A percentile compares a stretch with the other conserved stretches of the same genome.
Evolutionary conservation across 768 basidiomycete species (phyloP).

Genomic region (Xerocomellus dryophilus): DNA sequence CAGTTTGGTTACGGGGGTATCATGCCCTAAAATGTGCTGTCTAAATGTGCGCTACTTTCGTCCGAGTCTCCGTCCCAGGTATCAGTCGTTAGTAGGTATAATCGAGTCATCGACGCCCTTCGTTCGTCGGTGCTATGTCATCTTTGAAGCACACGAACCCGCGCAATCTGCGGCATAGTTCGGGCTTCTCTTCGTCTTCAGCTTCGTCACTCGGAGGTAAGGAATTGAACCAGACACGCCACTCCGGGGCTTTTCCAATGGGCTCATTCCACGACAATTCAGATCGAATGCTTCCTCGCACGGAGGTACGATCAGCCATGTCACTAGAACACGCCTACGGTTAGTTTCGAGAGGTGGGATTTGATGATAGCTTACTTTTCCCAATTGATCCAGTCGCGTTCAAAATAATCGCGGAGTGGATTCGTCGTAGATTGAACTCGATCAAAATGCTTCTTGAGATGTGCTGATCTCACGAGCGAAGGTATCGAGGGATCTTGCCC

Average conservation of each 20-base stretch:
- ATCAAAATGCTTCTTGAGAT: constrained; percentile 23
- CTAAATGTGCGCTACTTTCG: constrained; percentile 17
- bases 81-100: constrained; percentile 18
- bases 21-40: constrained; percentile 18
- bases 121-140: constrained; percentile 3
- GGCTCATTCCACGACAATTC: constrained; percentile 54
- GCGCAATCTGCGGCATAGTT: constrained; percentile 42
- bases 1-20: constrained; percentile 26
- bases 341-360: constrained; percentile 5
- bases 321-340: constrained; percentile 44
- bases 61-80: constrained; percentile 14
- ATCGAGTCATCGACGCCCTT: constrained; percentile 7
- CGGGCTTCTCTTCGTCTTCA: constrained; percentile 26
- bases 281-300: constrained; percentile 48
- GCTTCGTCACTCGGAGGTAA: constrained; percentile 15
- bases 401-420: constrained; percentile 57
- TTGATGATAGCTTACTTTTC: constrained; percentile 47
- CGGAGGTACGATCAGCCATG: constrained; percentile 68
- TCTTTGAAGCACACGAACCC: constrained; percentile 54
- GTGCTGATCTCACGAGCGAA: constrained; percentile 37
- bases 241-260: constrained; percentile 46
- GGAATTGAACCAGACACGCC: constrained; percentile 49
- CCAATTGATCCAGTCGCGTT: constrained; percentile 67
- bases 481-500: constrained; percentile 40
- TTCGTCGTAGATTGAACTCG: constrained; percentile 22